Base-by-base conservation (phyloP, 2,329 filamentous ascomycete genomes). In the Fusarium sp. region DNA sequence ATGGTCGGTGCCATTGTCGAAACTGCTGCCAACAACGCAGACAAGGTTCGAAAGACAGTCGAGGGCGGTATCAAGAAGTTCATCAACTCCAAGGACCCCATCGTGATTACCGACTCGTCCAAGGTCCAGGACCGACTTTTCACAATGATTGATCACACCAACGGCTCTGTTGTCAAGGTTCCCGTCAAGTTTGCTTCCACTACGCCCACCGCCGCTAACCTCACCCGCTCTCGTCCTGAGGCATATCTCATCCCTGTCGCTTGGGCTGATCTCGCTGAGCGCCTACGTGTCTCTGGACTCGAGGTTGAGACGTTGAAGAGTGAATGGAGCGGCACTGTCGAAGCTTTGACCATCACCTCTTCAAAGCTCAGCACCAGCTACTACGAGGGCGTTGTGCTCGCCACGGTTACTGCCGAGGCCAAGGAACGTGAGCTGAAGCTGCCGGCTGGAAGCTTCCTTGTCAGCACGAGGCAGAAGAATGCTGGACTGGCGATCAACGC, bases 381-480 rank as follows among this genome's bases (percentile, higher is more conserved):
- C 54, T 81, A 79, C 9, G 79, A 82, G 38, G 81, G 81, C 10
- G 70, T 72, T 11, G 73, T 78, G 0, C 73, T 75, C 1, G 71
- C 73, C 1, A 79, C 75, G 0, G 65, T 80, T 1, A 77, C 74
- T 2, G 73, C 80, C 0, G 65, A 76, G 25, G 25, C 73, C 0
- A 57, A 73, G 11, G 61, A 68, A 22, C 73, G 61, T 11, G 60
- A 79, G 6, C 14, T 81, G 0, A 75, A 57, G 1, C 33, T 82
- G 1, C 80, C 80, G 0, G 73, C 74, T 0, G 81, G 81, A 1
- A 80, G 80, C 11, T 82, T 81, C 60, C 73, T 76, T 29, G 74
- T 82, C 0, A 81, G 79, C 71, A 81, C 81, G 3, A 75, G 77
- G 22, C 81, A 82, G 61, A 80, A 79, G 70, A 82, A 81, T 16